Conservation (phyloP, 108 stramenopile genomes). For the Nitzschia inconspicua region DNA sequence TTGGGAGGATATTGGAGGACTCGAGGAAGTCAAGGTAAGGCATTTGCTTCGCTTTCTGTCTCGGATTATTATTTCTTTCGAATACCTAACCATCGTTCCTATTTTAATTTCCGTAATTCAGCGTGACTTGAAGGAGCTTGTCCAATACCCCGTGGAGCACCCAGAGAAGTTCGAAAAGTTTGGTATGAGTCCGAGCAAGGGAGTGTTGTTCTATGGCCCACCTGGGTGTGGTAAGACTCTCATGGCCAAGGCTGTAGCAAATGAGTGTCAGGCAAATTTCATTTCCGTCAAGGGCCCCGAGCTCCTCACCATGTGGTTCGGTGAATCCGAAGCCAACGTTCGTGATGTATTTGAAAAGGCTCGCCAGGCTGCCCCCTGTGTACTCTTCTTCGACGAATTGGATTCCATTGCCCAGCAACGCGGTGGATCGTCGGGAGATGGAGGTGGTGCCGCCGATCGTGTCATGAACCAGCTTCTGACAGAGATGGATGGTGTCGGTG, state of each 20-base stretch:
- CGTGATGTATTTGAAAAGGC: conserved; percentile 99
- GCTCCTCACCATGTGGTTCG: conserved; percentile 99
- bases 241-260: conserved; percentile 99
- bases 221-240: conserved; percentile 99
- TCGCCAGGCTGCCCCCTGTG: conserved; percentile 98
- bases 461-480: conserved; percentile 99
- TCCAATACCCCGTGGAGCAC: conserved; percentile 99
- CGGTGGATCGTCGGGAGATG: conserved; percentile 91
- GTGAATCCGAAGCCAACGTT: conserved; percentile 99
- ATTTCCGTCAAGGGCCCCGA: conserved; percentile 99
- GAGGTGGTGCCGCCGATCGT: conserved; percentile 99
- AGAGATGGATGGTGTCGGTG: conserved; percentile 99
- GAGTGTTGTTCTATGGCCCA: conserved; percentile 99
- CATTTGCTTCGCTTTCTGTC: not conserved
- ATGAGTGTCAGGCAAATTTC: conserved; percentile 99
- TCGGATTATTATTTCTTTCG: not conserved
- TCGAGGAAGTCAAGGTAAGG: conserved; percentile 94
- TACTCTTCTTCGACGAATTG: conserved; percentile 99
- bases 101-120: conserved; percentile 16
- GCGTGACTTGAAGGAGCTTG: conserved; percentile 99
- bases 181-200: conserved; percentile 97
- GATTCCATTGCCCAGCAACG: conserved; percentile 99
- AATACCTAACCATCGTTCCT: not conserved
- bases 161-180: conserved; percentile 99
- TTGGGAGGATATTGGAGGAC: conserved; percentile 99